These are phyloP conservation scores for Onygenales sp. DNA, from an alignment of 2,329 filamentous ascomycete genomes.

Conservation along the genomic window DNA sequence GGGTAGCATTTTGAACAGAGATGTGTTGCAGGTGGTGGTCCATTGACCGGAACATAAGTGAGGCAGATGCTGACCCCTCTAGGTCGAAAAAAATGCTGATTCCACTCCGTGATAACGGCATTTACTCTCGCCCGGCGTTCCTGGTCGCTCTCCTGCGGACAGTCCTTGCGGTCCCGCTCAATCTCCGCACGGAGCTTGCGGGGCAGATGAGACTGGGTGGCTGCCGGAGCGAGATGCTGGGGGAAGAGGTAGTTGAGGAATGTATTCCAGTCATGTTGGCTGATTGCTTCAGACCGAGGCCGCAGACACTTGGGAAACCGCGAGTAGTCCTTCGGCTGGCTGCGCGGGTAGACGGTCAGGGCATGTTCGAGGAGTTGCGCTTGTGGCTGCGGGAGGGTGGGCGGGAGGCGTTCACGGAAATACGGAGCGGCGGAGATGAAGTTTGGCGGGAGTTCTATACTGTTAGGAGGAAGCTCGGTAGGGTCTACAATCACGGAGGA, in stretches of 20 bases:
- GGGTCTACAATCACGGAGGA: conserved; percentile 12
- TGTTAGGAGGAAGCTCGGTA: conserved; percentile 1
- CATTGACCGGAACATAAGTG: conserved; percentile 26
- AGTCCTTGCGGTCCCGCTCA: conserved; percentile 31
- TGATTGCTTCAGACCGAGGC: conserved; percentile 22
- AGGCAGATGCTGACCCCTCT: conserved; percentile 25
- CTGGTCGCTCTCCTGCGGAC: conserved; percentile 32
- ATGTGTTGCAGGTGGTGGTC: conserved; percentile 24
- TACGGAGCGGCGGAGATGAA: conserved; percentile 27
- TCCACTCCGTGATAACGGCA: conserved; percentile 35
- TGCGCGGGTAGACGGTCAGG: conserved; percentile 31
- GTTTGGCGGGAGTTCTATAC: background rate
- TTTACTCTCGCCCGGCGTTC: conserved; percentile 28
- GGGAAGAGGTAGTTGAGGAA: conserved; percentile 35
- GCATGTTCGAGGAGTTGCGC: conserved; percentile 24
- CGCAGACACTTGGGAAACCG: conserved; percentile 34
- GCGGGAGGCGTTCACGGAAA: conserved; percentile 26
- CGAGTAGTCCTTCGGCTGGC: conserved; percentile 32
- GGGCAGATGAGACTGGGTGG: conserved; percentile 26
- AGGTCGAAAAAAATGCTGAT: conserved; percentile 31
- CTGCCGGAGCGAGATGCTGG: conserved; percentile 26
- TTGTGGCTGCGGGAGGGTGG: conserved; percentile 9
- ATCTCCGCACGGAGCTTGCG: conserved; percentile 31
- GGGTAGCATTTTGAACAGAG: conserved; percentile 33
- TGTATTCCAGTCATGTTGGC: conserved; percentile 35